These are phyloP conservation scores for Cylindrotheca closterium DNA, from an alignment of 108 stramenopile species.

Conservation along the genomic window DNA sequence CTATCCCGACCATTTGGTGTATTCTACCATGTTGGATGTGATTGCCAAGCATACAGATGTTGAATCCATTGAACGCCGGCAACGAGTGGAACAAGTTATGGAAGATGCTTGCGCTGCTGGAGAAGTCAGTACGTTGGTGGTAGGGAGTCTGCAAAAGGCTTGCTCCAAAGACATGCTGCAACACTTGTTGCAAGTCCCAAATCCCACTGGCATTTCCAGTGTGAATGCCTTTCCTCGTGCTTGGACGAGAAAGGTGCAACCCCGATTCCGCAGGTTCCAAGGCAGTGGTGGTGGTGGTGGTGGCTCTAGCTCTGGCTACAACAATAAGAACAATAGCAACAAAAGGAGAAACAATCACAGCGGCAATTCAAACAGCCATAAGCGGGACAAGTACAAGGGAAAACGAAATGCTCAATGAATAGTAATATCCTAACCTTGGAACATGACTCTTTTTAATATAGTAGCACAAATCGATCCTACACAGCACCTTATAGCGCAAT, in stretches of 20 bases:
- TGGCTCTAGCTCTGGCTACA: too few relatives aligned
- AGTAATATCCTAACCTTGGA: too few relatives aligned
- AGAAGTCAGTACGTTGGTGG: slow-evolving; percentile 40
- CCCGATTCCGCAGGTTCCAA: slow-evolving; percentile 8
- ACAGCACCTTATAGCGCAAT: too few relatives aligned
- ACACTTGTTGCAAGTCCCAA: slow-evolving; percentile 14
- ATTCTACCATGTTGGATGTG: slow-evolving; percentile 40
- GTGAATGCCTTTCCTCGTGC: slow-evolving; percentile 23
- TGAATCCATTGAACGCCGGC: slow-evolving; percentile 43
- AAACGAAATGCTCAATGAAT: too few relatives aligned
- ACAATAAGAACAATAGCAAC: neutral
- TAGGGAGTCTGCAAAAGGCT: slow-evolving; percentile 20
- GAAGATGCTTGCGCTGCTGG: slow-evolving; percentile 42
- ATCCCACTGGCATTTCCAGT: slow-evolving; percentile 15
- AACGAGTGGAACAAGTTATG: slow-evolving; percentile 35
- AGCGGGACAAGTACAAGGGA: too few relatives aligned
- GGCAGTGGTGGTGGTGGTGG: neutral
- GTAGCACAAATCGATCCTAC: too few relatives aligned
- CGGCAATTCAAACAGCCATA: too few relatives aligned
- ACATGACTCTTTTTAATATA: too few relatives aligned
- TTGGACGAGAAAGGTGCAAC: slow-evolving; percentile 28
- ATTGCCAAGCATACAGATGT: slow-evolving; percentile 24
- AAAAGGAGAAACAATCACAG: too few relatives aligned
- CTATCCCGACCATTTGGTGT: slow-evolving; percentile 39
- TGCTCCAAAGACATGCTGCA: slow-evolving; percentile 18